Evolutionary conservation across 169 alveolate genomes (phyloP), one percentile per base, ranked within the genome.

Genomic region (Cryptosporidium felis): DNA sequence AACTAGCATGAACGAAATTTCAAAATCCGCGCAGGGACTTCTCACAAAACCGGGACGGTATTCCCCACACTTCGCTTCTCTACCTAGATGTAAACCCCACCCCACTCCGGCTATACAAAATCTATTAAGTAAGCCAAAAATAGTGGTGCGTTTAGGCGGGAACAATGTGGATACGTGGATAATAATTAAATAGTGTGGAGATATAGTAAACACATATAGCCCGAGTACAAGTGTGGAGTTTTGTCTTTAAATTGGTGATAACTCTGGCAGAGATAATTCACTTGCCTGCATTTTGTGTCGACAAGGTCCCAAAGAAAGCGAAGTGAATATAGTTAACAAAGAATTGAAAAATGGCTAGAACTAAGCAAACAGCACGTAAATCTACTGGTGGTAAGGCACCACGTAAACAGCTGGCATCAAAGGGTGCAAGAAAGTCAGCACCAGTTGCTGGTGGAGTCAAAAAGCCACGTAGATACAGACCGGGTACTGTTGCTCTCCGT

Each of bases 401-500:
- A 63, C 93, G 99, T 49, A 96, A 96, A 93, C 97, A 94, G 89
- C 90, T 96, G 79, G 98, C 98, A 80, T 91, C 97, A 44, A 96
- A 96, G 94, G 99, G 98, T 46, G 98, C 99, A 62, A 91, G 99
- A 80, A 97, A 97, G 90, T 91, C 97, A 44, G 97, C 98, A 18
- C 96, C 97, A 44, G 94, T 93, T 21, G 79, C 97, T 51, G 96
- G 97, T 36, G 97, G 97, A 51, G 90, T 95, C 62, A 95, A 95
- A 94, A 95, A 95, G 90, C 98, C 98, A 41, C 98, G 94, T 92
- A 92, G 98, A 89, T 97, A 94, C 91, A 95, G 99, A 90, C 99
- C 99, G 59, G 99, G 99, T 62, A 96, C 99, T 63, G 99, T 97
- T 23, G 99, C 99, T 53, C 95, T 97, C 56, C 95, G 99, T 89